Evolutionary conservation across 257 asterid genomes (phyloP), one percentile per base, ranked within the genome.

Genomic region (Verbascum thapsus): DNA sequence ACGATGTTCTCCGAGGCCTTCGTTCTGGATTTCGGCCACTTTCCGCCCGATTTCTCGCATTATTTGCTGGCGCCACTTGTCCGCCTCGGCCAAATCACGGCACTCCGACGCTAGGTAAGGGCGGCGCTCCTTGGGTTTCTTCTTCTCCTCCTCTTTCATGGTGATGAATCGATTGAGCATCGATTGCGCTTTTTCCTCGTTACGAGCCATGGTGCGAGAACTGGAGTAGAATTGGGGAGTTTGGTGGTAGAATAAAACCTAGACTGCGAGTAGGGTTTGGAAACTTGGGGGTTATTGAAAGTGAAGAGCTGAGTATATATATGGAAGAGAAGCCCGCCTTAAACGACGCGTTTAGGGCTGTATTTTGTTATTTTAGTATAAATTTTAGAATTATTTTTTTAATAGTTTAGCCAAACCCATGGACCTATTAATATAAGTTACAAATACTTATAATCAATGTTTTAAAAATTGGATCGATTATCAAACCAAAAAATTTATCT

Each of bases 31-130:
- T 65, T 92, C 97, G 0, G 97, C 88, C 4, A 92, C 99, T 71
- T 92, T 92, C 3, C 88, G 83, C 15, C 97, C 99, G 35, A 92
- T 89, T 63, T 92, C 97, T 3, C 99, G 95, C 88, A 92, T 74
- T 48, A 92, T 92, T 62, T 92, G 96, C 82, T 92, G 99, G 42
- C 99, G 82, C 99, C 99, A 89, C 79, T 79, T 89, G 80, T 92
- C 99, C 3, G 97, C 99, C 71, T 92, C 99, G 11, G 97, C 94
- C 66, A 85, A 71, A 70, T 89, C 99, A 35, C 99, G 97, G 65
- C 99, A 92, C 70, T 89, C 99, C 5, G 99, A 92, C 12, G 99
- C 99, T 58, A 92, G 78, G 64, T 67, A 92, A 0, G 97, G 99
- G 5, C 99, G 96, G 19, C 99, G 97, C 72, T 89, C 96, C 68